These are phyloP conservation scores for Rhizomucor miehei DNA, from an alignment of 371 early-diverging fungal genomes.

Conservation along the genomic window DNA sequence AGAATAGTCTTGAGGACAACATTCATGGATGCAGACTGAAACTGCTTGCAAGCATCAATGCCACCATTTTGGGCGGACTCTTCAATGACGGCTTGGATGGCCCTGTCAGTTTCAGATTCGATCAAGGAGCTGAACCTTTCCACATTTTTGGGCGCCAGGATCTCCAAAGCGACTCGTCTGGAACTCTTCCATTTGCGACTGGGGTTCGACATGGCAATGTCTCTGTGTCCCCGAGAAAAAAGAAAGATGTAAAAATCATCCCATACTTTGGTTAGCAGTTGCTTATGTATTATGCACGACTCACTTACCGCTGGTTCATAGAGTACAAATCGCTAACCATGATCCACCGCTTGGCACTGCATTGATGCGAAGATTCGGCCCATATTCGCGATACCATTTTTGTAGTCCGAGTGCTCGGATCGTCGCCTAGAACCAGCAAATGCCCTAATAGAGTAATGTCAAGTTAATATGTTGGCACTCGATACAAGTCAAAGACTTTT, in stretches of 20 bases:
- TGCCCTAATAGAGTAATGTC: too few species aligned
- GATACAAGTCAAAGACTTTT: too few species aligned
- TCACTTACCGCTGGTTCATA: constrained; percentile 11
- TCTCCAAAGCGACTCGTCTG: constrained; percentile 10
- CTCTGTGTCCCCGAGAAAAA: too few species aligned
- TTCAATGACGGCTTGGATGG: constrained; percentile 4
- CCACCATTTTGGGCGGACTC: constrained; percentile 1
- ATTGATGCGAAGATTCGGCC: constrained; percentile 13
- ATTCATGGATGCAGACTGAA: constrained; percentile 14
- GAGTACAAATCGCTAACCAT: constrained; percentile 18
- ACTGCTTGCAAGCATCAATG: constrained; percentile 6
- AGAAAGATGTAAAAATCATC: too few species aligned
- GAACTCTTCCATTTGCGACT: constrained; percentile 12
- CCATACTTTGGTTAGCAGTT: too few species aligned
- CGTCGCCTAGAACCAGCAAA: constrained; percentile 10
- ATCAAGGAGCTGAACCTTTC: constrained; percentile 5
- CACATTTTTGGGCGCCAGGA: constrained; percentile 15
- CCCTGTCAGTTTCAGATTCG: constrained; percentile 4
- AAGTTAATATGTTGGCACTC: too few species aligned
- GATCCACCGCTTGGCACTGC: constrained; percentile 18
- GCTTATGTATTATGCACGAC: too few species aligned
- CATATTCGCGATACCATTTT: constrained; percentile 13
- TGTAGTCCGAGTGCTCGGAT: constrained; percentile 9
- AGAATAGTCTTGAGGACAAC: constrained; percentile 9
- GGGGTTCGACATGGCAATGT: constrained; percentile 11